Evolutionary conservation across 2,329 filamentous ascomycete genomes (phyloP).

Genomic region (Dactylellina cionopaga): DNA sequence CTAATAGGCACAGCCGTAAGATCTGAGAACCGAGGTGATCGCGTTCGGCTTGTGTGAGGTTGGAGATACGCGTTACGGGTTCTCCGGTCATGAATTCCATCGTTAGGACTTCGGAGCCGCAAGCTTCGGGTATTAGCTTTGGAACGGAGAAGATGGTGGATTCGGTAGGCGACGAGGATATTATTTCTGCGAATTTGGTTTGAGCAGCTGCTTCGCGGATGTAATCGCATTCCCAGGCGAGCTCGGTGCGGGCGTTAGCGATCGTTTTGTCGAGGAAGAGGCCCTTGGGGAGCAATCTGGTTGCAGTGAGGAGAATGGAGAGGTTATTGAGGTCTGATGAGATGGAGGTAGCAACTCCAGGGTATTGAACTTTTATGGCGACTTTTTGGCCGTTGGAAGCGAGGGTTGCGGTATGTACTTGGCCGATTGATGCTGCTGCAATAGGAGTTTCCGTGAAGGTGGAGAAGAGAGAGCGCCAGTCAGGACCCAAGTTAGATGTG

Average conservation of each 20-base stretch:
- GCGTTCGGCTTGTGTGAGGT: conserved; percentile 81
- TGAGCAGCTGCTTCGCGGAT: conserved; percentile 84
- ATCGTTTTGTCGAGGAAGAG: conserved; percentile 97
- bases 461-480: conserved; percentile 85
- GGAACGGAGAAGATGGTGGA: conserved; percentile 81
- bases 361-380: conserved; percentile 97
- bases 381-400: conserved; percentile 76
- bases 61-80: conserved; percentile 81
- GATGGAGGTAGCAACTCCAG: conserved; percentile 93
- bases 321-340: conserved; percentile 96
- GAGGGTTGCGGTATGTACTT: conserved; percentile 87
- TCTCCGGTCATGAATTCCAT: conserved; percentile 90
- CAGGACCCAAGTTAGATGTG: conserved; percentile 76
- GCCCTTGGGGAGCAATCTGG: conserved; percentile 86
- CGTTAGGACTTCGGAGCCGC: conserved; percentile 85
- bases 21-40: conserved; percentile 71
- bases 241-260: conserved; percentile 87
- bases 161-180: conserved; percentile 70
- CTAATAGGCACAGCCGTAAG: conserved; percentile 86
- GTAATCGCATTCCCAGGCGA: conserved; percentile 98
- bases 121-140: conserved; percentile 78
- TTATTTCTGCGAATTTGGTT: conserved; percentile 77
- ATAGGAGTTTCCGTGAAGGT: conserved; percentile 91
- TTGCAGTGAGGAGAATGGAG: conserved; percentile 87
- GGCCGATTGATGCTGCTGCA: conserved; percentile 94